Conservation (phyloP, 306 rosid genomes). For the Cercis canadensis region DNA sequence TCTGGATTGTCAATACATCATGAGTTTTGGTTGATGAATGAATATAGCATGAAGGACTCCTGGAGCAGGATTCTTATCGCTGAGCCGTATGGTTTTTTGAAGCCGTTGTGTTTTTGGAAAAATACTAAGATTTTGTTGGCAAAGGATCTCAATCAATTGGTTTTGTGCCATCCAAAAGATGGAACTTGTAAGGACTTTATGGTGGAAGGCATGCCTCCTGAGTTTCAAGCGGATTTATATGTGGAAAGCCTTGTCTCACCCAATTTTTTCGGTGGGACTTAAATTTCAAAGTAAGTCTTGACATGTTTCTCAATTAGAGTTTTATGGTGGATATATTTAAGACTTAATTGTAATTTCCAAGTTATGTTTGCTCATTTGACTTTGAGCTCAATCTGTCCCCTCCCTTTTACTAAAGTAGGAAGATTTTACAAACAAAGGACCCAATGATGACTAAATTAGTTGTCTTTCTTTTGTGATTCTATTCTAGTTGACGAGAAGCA, state of each 20-base stretch:
- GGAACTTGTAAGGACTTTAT: neutral
- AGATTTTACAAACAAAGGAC: no score
- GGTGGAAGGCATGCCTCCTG: neutral
- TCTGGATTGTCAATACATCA: no score
- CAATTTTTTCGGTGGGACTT: neutral
- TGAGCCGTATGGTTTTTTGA: neutral
- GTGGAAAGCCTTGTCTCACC: constrained; percentile 22
- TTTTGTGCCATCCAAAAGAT: neutral
- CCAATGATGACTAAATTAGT: no score
- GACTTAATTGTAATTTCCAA: no score
- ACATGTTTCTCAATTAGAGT: no score
- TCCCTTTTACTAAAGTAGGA: no score
- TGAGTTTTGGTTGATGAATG: constrained; percentile 14
- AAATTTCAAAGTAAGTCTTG: no score
- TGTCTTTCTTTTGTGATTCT: no score
- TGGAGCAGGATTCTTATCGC: constrained; percentile 1
- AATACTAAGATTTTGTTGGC: neutral
- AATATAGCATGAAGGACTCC: constrained; percentile 3
- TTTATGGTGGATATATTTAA: no score
- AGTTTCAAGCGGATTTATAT: neutral
- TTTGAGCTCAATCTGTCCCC: no score
- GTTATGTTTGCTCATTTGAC: no score
- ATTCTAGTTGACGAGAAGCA: no score
- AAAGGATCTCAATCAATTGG: neutral
- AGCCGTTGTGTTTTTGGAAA: neutral